Evolutionary conservation across 2,329 filamentous ascomycete genomes (phyloP).

Genomic region (Erysiphe pulchra): DNA sequence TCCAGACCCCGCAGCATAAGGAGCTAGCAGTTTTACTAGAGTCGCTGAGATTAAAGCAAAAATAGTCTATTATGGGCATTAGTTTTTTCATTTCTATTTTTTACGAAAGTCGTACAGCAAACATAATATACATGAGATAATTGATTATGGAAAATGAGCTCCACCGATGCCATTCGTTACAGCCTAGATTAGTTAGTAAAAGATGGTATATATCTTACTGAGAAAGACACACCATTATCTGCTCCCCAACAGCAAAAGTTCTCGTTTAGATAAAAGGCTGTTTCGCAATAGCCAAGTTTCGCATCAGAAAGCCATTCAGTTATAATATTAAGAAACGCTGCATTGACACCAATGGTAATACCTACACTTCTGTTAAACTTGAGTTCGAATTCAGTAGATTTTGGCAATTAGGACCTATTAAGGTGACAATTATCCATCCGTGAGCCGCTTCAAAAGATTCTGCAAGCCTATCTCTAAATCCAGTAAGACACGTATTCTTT

Average conservation of each 20-base stretch:
- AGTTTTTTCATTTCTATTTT: conserved; percentile 1
- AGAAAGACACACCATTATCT: not conserved
- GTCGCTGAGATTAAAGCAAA: conserved; percentile 65
- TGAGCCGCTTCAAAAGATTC: conserved; percentile 90
- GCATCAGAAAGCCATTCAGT: conserved; percentile 86
- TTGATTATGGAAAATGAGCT: conserved; percentile 53
- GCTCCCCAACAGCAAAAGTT: conserved; percentile 72
- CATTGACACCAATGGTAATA: conserved; percentile 57
- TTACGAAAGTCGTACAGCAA: conserved; percentile 31
- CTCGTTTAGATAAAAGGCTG: conserved; percentile 72
- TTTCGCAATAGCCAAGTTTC: conserved; percentile 71
- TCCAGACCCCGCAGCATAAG: conserved; percentile 85
- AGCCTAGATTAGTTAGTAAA: conserved; percentile 25
- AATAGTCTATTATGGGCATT: conserved; percentile 24
- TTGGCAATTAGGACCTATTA: conserved; percentile 34
- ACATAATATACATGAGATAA: conserved; percentile 69
- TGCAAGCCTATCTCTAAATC: conserved; percentile 58
- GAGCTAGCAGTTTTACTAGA: conserved; percentile 74
- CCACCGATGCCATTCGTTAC: conserved; percentile 75
- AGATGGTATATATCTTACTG: not conserved
- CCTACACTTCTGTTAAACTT: conserved; percentile 19
- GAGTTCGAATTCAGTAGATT: not conserved
- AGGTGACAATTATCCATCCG: conserved; percentile 88
- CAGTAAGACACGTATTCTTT: conserved; percentile 33
- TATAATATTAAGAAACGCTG: conserved; percentile 69